Evolutionary conservation across 2,329 filamentous ascomycete genomes (phyloP), one percentile per base, ranked within the genome.

Genomic region (Simplicillium sp.): DNA sequence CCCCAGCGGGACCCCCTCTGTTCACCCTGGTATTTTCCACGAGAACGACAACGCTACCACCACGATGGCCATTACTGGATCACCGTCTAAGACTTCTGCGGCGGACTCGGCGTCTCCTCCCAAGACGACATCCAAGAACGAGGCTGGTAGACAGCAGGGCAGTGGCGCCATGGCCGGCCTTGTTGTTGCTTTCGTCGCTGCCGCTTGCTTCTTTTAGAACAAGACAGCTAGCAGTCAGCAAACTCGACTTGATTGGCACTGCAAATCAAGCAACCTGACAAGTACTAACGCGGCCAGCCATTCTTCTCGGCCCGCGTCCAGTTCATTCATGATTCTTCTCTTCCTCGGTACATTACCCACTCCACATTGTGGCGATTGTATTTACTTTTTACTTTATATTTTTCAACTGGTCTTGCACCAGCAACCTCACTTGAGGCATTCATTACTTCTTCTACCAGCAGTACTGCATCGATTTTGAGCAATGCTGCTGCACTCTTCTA

Each of bases 121-220:
- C 11, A 56, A 59, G 14, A 56, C 62, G n/a, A 49, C 50, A 37
- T 58, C 60, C 46, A 58, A 67, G 49, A 73, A 61, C 46, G 70
- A 73, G 47, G 61, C 58, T 40, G 68, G 65, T 15, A 61, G 62
- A 13, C 67, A 66, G 36, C 66, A 74, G 48, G 67, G 69, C 38
- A 67, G 67, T 39, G 64, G 67, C 37, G 71, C 74, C 38, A 56
- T 75, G 32, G 72, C 65, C 7, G 72, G 75, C 36, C 62, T 79
- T 16, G 60, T 78, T 34, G 64, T 78, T 36, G 75, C 74, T 40
- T 64, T 79, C 35, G 61, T 76, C 28, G 74, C 71, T 17, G 67
- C 73, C 18, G 65, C 66, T 13, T 71, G 64, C 49, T 58, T 74
- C 46, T 66, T 68, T 47, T 75, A 57, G 43, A 39, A 38, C 18